These are phyloP conservation scores for Basidioascus undulatus DNA, from an alignment of 768 basidiomycete genomes.

Conservation along the genomic window DNA sequence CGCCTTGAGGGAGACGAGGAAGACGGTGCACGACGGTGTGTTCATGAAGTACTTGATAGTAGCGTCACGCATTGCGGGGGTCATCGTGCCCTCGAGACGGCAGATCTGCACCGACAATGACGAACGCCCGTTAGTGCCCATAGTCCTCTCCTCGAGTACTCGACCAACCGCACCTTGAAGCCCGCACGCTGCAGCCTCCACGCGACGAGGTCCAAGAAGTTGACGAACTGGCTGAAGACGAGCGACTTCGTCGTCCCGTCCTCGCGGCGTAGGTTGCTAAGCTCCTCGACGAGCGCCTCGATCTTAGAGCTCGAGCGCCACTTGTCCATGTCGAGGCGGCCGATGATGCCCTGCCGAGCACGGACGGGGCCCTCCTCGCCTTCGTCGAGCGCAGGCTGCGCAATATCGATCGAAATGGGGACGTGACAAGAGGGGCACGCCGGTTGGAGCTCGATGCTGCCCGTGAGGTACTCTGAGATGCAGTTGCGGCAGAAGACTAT, in stretches of 20 bases:
- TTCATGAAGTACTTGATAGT: slow-evolving; percentile 91
- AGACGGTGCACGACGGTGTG: slow-evolving; percentile 84
- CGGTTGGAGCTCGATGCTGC: slow-evolving; percentile 48
- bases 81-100: slow-evolving; percentile 87
- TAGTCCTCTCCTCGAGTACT: not conserved
- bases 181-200: slow-evolving; percentile 77
- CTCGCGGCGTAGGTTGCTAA: slow-evolving; percentile 54
- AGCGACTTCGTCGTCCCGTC: slow-evolving; percentile 87
- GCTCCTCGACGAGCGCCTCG: slow-evolving; percentile 82
- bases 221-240: slow-evolving; percentile 90
- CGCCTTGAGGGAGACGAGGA: slow-evolving; percentile 78
- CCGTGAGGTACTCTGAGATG: slow-evolving; percentile 72
- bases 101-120: slow-evolving; percentile 36
- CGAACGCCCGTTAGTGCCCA: not conserved
- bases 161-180: slow-evolving; percentile 38
- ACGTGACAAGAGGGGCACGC: slow-evolving; percentile 87
- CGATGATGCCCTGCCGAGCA: slow-evolving; percentile 72
- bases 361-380: slow-evolving; percentile 18
- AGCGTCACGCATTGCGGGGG: slow-evolving; percentile 80
- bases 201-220: slow-evolving; percentile 78
- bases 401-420: slow-evolving; percentile 79
- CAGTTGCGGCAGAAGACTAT: slow-evolving; percentile 30
- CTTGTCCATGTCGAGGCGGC: slow-evolving; percentile 59
- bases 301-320: slow-evolving; percentile 97
- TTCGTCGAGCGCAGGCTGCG: slow-evolving; percentile 72